Base-by-base conservation (phyloP, 176 grass and related monocot genomes). In the Echinochloa phyllopogon region DNA sequence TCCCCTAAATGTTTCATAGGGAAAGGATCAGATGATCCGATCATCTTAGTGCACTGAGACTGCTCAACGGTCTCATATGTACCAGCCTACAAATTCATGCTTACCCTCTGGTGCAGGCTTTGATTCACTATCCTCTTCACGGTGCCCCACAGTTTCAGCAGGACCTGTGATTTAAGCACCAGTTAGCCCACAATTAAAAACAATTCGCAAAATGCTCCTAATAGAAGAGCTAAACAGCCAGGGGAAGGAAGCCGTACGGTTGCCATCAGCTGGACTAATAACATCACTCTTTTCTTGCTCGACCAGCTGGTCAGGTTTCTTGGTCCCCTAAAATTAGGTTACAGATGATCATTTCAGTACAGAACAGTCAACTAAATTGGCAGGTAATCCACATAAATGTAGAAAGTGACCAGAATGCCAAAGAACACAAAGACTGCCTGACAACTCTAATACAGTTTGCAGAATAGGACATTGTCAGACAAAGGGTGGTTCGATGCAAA, bases 211-310 rank as follows among this genome's bases (percentile, higher is more conserved):
- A 38, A 2, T 82, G 20, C 33, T 78, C 68, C 13, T 10, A 62
- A 5, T 36, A 47, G 13, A 25, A 29, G 36, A 70, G 29, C 72
- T 20, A 67, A 81, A 60, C 24, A 47, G 29, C 10, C 42, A 51
- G 4, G 21, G 40, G 13, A 85, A 79, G 39, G 41, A 65, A 55
- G 79, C 80, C 86, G 33, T 86, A 88, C 82, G 21, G 50, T 86
- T 94, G 41, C 52, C 55, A 66, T 98, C 91, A 61, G 83, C 72
- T 29, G 91, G 79, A 21, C 88, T 87, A 69, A 98, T 92, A 71
- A 94, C 87, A 90, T 87, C 96, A 81, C 89, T 95, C 77, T 94
- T 98, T 82, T 95, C 93, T 85, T 94, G 91, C 25, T 98, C 96
- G 74, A 87, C 48, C 40, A 67, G 58, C 63, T 83, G 78, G 40